Conservation (phyloP, 2,329 filamentous ascomycete species). For the Sclerotinia spermophila region DNA sequence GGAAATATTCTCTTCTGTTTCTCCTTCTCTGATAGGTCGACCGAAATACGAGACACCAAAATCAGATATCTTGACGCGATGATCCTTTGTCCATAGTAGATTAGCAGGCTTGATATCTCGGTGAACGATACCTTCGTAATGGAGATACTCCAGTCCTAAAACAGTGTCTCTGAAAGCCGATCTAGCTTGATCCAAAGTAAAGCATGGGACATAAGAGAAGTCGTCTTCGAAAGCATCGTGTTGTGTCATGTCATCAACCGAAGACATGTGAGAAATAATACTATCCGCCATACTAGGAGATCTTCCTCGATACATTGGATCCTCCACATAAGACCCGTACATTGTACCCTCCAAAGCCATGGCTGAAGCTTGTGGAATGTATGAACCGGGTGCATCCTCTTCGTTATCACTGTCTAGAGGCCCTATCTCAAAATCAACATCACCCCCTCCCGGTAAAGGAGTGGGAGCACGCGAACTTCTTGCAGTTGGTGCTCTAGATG, state of each 20-base stretch:
- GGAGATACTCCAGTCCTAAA: slow-evolving; percentile 87
- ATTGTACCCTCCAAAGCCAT: slow-evolving; percentile 71
- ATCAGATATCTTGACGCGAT: slow-evolving; percentile 94
- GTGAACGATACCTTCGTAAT: slow-evolving; percentile 81
- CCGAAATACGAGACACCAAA: slow-evolving; percentile 98
- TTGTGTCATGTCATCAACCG: slow-evolving; percentile 53
- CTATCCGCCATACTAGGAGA: slow-evolving; percentile 81
- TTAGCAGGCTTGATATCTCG: slow-evolving; percentile 88
- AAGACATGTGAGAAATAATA: slow-evolving; percentile 66
- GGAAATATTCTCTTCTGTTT: slow-evolving; percentile 68
- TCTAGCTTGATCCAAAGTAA: slow-evolving; percentile 80
- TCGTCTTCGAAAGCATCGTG: slow-evolving; percentile 77
- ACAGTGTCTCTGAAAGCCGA: slow-evolving; percentile 89
- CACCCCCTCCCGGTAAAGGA: slow-evolving; percentile 35
- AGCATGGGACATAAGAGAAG: slow-evolving; percentile 87
- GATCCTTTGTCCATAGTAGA: slow-evolving; percentile 77
- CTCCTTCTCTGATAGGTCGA: slow-evolving; percentile 77
- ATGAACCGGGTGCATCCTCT: slow-evolving; percentile 52
- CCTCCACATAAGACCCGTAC: slow-evolving; percentile 66
- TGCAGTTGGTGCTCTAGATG: slow-evolving; percentile 30
- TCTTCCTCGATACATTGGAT: slow-evolving; percentile 57
- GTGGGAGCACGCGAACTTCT: slow-evolving; percentile 36
- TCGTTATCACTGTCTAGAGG: slow-evolving; percentile 48
- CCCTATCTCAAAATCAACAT: slow-evolving; percentile 40
- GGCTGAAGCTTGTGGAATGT: slow-evolving; percentile 42